phyloP scores from a whole-genome alignment of 306 rosid genomes.

The Parietaria judaica region DNA sequence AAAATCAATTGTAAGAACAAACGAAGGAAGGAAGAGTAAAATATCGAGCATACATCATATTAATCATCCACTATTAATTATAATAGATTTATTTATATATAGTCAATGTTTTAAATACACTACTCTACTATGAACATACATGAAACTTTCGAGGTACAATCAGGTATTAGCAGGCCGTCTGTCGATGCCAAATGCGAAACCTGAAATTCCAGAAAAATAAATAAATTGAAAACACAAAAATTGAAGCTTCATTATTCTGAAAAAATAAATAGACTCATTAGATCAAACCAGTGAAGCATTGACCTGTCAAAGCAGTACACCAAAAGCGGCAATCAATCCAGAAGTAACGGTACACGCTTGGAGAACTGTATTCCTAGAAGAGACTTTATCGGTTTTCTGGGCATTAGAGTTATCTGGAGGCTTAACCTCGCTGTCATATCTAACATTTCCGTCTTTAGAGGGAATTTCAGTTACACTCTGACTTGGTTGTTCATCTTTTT shows the following conservation, averaged over 20 bases:
- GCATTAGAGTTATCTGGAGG: conserved; percentile 29
- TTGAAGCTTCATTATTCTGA: too few relatives aligned
- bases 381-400: conserved; percentile 25
- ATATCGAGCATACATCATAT: too few relatives aligned
- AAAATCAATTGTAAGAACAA: conserved; percentile 52
- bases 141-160: conserved; percentile 66
- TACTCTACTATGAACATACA: conserved; percentile 39
- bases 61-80: background rate
- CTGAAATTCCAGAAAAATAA: conserved; percentile 37
- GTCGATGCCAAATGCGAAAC: conserved; percentile 60
- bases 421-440: conserved; percentile 26
- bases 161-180: conserved; percentile 73
- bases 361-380: conserved; percentile 66
- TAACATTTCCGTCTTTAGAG: conserved; percentile 34
- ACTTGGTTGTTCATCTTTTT: conserved; percentile 21
- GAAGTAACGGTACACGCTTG: conserved; percentile 79
- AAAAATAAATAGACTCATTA: too few relatives aligned
- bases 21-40: conserved; percentile 1
- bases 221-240: too few relatives aligned
- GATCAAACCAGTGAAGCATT: conserved; percentile 5
- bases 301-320: conserved; percentile 66
- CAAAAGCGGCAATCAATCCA: conserved; percentile 62
- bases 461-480: conserved; percentile 27
- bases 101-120: too few relatives aligned
- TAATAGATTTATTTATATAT: too few relatives aligned